Base-by-base conservation (phyloP, 2,329 filamentous ascomycete genomes). In the Mariannaea sp. region DNA sequence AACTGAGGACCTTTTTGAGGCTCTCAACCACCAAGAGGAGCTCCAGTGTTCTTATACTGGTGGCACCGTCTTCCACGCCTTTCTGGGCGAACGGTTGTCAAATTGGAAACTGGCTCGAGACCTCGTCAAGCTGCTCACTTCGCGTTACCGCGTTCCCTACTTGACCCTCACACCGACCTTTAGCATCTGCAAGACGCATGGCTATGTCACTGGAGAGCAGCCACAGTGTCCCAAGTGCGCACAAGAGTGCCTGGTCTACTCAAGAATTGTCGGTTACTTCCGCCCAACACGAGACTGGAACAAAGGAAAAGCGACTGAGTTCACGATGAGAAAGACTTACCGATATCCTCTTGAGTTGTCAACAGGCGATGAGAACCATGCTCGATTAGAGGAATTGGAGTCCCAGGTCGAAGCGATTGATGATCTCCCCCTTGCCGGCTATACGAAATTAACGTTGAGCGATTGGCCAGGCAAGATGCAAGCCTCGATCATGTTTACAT, bases 31-130 rank as follows among this genome's bases (percentile, higher is more conserved):
- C 5, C 62, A 65, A 7, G 62, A 65, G 2, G 60, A 42, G 0
- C 49, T 65, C 2, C 62, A 65, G 3, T 64, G 62, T 3, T 60
- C 62, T 0, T 65, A 65, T 7, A 65, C 62, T 3, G 62, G 62
- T 0, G 62, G 62, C 0, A 65, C 62, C 0, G 62, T 65, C 5
- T 65, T 65, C 12, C 62, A 65, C 27, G 60, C 62, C 0, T 65
- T 65, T 2, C n/a, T 65, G 0, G 62, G 62, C 0, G 62, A 65
- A 12, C 56, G 58, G 0, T 5, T 65, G 6, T 55, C 62, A 0
- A 55, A 35, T 7, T 65, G 62, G 62, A 55, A 52, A 10, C 2
- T 65, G 12, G 62, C 62, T 0, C 46, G 62, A 7, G 52, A 65
- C 5, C 5, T 65, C 6, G 42, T 65, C 22, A 65, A 60, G 36